Percentiles rank a stretch among this genome's conserved stretches.
Conservation (phyloP, 176 grass and related monocot species). For the Eragrostis nindensis region DNA sequence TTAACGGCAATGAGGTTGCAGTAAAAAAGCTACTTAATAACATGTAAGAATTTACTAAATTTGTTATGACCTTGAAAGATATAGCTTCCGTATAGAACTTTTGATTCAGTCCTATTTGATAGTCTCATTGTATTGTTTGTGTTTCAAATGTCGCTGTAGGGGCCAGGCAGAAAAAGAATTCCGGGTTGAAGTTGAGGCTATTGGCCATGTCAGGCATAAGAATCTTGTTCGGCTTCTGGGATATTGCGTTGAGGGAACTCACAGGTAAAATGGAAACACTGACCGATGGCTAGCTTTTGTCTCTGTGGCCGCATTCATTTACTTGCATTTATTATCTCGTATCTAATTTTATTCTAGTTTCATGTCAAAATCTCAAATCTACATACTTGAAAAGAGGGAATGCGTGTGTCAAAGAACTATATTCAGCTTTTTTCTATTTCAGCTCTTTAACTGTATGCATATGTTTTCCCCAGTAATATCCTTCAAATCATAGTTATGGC, state of each 20-base stretch:
- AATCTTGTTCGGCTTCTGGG: slow-evolving; percentile 33
- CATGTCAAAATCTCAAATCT: not conserved
- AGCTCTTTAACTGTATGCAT: not conserved
- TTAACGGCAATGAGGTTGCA: slow-evolving; percentile 58
- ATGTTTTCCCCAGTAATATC: not conserved
- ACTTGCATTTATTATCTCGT: not conserved
- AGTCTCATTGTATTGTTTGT: not conserved
- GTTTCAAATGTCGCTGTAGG: slow-evolving; percentile 10
- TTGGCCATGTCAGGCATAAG: slow-evolving; percentile 36
- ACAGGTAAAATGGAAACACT: slow-evolving; percentile 48
- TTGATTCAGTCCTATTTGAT: too few species aligned
- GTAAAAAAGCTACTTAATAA: slow-evolving; percentile 44
- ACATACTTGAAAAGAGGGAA: not conserved
- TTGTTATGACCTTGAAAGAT: not conserved
- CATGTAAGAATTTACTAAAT: slow-evolving; percentile 29
- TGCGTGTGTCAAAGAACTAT: not conserved
- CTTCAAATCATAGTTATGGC: not conserved
- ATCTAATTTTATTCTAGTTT: too few species aligned
- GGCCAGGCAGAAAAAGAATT: slow-evolving; percentile 71
- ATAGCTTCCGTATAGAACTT: not conserved
- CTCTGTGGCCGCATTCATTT: not conserved
- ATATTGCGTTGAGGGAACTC: slow-evolving; percentile 47
- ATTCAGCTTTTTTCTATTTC: not conserved
- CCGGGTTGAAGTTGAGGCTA: slow-evolving; percentile 42
- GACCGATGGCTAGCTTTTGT: not conserved